Percentiles rank a stretch among this genome's conserved stretches.
Conservation (phyloP, 2,329 filamentous ascomycete genomes). For the Cordyceps militaris region DNA sequence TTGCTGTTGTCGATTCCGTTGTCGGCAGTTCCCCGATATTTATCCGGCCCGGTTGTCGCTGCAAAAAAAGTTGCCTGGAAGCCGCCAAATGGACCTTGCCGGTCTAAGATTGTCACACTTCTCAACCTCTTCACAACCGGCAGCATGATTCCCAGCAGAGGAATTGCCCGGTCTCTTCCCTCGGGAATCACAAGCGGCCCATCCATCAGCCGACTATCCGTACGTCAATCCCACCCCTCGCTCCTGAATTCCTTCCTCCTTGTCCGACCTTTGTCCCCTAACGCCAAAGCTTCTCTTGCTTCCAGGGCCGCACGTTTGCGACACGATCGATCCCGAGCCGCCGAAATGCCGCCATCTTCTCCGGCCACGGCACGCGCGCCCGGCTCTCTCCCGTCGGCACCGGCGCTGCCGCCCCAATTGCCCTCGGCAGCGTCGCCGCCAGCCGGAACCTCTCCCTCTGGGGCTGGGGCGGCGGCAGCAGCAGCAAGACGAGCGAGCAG, state of each 20-base stretch:
- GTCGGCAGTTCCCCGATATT: slow-evolving; percentile 24
- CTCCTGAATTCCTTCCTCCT: background rate
- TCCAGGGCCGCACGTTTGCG: slow-evolving; percentile 21
- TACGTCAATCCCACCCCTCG: slow-evolving; percentile 17
- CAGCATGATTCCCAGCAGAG: slow-evolving; percentile 41
- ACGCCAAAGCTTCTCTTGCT: slow-evolving; percentile 15
- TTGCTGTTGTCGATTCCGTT: too few species aligned
- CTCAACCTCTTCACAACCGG: slow-evolving; percentile 16
- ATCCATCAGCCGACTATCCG: slow-evolving; percentile 21
- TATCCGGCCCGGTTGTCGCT: slow-evolving; percentile 24
- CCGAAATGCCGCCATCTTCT: slow-evolving; percentile 16
- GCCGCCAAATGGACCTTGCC: slow-evolving; percentile 15
- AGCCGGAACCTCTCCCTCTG: slow-evolving; percentile 20
- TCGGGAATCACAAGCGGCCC: slow-evolving; percentile 26
- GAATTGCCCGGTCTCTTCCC: slow-evolving; percentile 33
- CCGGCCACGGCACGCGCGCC: background rate
- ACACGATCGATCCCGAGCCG: slow-evolving; percentile 20
- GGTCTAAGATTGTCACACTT: slow-evolving; percentile 12
- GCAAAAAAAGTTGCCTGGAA: slow-evolving; percentile 25
- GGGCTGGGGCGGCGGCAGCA: slow-evolving; percentile 25
- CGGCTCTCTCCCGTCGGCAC: slow-evolving; percentile 5
- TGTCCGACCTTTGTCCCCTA: background rate
- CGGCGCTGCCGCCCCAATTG: slow-evolving; percentile 20
- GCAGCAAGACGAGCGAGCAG: slow-evolving; percentile 13
- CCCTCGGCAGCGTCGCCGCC: slow-evolving; percentile 25